A percentile compares a stretch with the other conserved stretches of the same genome.
Evolutionary conservation across 495 filamentous ascomycete genomes (phyloP).

Genomic region (Penicillium arizonense): DNA sequence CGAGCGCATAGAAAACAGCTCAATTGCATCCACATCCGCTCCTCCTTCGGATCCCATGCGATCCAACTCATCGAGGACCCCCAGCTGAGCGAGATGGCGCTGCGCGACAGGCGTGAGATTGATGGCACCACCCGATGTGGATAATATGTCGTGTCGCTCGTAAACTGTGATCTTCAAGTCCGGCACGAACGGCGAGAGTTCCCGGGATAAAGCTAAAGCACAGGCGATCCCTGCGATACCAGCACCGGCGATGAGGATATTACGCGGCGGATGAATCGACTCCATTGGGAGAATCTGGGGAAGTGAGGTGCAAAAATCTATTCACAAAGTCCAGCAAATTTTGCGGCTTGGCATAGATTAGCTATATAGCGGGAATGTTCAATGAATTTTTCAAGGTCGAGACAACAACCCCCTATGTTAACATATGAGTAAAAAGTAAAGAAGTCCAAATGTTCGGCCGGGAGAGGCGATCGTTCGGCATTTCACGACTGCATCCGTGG

Average conservation of each 20-base stretch:
- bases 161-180: constrained; percentile 52
- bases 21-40: constrained; percentile 52
- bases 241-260: constrained; percentile 53
- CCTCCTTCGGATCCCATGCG: constrained; percentile 42
- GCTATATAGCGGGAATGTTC: no score
- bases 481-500: constrained; percentile 6
- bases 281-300: not conserved
- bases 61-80: constrained; percentile 46
- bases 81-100: constrained; percentile 54
- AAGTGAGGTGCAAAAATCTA: not conserved
- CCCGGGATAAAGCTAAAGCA: constrained; percentile 51
- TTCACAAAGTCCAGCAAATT: not conserved
- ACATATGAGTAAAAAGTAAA: not conserved
- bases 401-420: no score
- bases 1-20: constrained; percentile 51
- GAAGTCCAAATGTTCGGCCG: constrained; percentile 14
- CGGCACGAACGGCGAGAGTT: constrained; percentile 42
- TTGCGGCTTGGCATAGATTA: not conserved
- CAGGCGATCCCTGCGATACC: constrained; percentile 56
- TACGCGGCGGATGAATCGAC: constrained; percentile 20
- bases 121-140: constrained; percentile 59
- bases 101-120: constrained; percentile 63
- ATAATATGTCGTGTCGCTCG: constrained; percentile 55
- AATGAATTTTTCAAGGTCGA: no score
- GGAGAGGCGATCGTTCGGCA: constrained; percentile 25